These are phyloP conservation scores for Copromyces sp. DNA, from an alignment of 495 filamentous ascomycete species.

Conservation along the genomic window DNA sequence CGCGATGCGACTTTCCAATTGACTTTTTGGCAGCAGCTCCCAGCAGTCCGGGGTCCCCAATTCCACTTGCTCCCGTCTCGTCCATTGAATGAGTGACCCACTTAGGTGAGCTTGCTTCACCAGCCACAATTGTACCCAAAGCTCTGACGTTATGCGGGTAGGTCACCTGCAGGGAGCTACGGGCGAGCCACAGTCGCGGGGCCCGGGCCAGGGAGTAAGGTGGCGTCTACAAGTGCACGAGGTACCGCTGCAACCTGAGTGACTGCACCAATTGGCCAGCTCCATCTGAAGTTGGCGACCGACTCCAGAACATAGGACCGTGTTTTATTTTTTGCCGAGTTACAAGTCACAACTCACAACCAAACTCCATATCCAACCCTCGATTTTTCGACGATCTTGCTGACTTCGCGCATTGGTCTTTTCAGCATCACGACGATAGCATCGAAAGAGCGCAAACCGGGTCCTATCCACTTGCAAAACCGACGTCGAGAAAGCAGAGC, in stretches of 20 bases:
- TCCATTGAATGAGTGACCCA: background rate
- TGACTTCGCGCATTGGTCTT: background rate
- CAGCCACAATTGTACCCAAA: conserved; percentile 1
- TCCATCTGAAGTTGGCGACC: background rate
- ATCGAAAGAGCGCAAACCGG: background rate
- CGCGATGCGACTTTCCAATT: background rate
- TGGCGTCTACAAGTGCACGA: background rate
- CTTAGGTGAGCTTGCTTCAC: background rate
- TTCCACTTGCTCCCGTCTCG: background rate
- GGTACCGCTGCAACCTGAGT: background rate
- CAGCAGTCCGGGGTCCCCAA: background rate
- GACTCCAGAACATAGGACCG: background rate
- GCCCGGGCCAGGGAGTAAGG: background rate
- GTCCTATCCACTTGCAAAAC: background rate
- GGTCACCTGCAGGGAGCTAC: background rate
- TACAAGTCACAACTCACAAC: background rate
- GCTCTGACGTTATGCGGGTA: background rate
- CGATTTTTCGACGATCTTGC: background rate
- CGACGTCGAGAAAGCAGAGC: conserved; percentile 18
- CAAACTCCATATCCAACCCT: background rate
- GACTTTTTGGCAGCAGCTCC: background rate
- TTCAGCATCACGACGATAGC: background rate
- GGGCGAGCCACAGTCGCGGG: background rate
- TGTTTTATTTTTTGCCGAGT: conserved; percentile 3
- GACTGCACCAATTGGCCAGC: background rate